phyloP scores from a whole-genome alignment of 257 asterid genomes.

The Parsonsia alboflavescens region DNA sequence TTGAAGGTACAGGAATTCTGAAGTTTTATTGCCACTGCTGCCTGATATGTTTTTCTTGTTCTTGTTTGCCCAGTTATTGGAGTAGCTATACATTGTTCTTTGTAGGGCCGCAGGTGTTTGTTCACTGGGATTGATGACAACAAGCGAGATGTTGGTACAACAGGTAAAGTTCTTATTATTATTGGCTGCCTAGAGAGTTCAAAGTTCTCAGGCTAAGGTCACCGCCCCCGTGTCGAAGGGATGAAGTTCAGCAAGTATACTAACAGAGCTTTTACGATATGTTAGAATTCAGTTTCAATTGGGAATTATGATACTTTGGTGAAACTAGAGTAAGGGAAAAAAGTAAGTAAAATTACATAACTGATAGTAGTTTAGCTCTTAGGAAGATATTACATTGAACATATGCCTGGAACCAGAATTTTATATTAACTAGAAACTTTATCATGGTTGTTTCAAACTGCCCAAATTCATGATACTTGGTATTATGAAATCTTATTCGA shows the following conservation, averaged over 20 bases:
- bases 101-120: conserved; percentile 65
- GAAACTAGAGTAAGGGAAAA: neutral
- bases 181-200: neutral
- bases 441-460: neutral
- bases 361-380: neutral
- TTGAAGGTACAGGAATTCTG: conserved; percentile 51
- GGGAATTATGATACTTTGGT: neutral
- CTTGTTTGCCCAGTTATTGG: neutral
- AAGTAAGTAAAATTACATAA: neutral
- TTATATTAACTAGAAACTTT: neutral
- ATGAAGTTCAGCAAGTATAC: neutral
- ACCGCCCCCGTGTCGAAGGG: neutral
- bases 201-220: neutral
- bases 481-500: neutral
- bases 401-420: neutral
- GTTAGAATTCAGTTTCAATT: neutral
- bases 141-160: conserved; percentile 67
- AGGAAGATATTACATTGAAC: neutral
- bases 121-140: conserved; percentile 77
- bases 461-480: neutral
- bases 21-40: conserved; percentile 7
- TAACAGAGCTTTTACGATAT: neutral
- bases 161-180: conserved; percentile 42
- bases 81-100: conserved; percentile 20
- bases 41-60: neutral